A percentile compares a stretch with the other conserved stretches of the same genome.
Conservation (phyloP, 1,284 basidiomycete species). For the Malassezia japonica region DNA sequence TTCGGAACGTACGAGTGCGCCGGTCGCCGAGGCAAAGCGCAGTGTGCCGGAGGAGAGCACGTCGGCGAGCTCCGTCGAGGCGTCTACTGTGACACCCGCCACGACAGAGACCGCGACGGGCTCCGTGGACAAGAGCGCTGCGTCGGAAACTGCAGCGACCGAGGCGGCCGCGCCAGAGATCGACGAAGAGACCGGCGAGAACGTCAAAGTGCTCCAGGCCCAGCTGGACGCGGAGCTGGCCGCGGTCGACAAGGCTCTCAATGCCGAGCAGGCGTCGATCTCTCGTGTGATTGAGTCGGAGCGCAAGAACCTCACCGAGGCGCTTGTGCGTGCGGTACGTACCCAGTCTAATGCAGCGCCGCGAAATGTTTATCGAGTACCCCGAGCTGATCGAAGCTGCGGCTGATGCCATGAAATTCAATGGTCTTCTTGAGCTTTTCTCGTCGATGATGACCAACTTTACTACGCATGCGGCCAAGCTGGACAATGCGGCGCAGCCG, state of each 20-base stretch:
- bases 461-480: too few relatives aligned
- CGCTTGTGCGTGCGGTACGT: not conserved
- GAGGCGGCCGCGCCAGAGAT: conserved; percentile 3
- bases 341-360: not conserved
- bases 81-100: too few relatives aligned
- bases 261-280: not conserved
- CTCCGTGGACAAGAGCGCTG: not conserved
- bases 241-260: conserved; percentile 13
- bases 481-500: not conserved
- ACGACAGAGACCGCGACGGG: too few relatives aligned
- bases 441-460: too few relatives aligned
- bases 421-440: too few relatives aligned
- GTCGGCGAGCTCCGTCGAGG: too few relatives aligned
- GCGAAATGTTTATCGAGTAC: not conserved
- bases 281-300: not conserved
- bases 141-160: not conserved
- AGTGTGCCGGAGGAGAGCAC: too few relatives aligned
- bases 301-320: not conserved
- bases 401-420: too few relatives aligned
- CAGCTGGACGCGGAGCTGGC: conserved; percentile 13
- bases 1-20: not conserved
- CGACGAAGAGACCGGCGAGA: conserved; percentile 11
- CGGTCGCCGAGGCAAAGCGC: not conserved
- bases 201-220: conserved; percentile 6
- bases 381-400: not conserved